Evolutionary conservation across 2,329 filamentous ascomycete species (phyloP), one percentile per base, ranked within the genome.

Genomic region (Claviceps pusilla): DNA sequence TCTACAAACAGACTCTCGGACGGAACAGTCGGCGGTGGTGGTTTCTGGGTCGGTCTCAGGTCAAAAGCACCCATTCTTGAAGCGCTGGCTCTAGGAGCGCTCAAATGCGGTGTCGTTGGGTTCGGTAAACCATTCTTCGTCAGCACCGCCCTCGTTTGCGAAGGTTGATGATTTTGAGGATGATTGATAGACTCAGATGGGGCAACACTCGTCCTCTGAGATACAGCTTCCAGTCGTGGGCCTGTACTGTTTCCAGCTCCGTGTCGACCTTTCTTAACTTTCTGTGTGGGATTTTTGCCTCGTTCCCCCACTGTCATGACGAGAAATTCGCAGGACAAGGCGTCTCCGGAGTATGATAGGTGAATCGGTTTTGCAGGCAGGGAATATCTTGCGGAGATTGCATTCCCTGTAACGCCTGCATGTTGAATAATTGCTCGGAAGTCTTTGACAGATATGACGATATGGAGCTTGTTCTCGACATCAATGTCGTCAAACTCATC

Each of bases 401-500:
- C 76, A n/a, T 79, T 81, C 52, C 81, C 80, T 6, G 83, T 76
- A 29, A 82, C 80, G 29, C 83, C 83, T 10, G 87, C 86, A 67
- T 91, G 87, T 39, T 82, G 78, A 52, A 89, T 80, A 53, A 90
- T 87, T 39, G 86, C 83, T 51, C 86, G 83, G 66, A 90, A 90
- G 67, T 91, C 87, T 62, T 88, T 89, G 63, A 91, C 86, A 60
- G 82, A 87, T 63, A 90, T 86, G 56, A 88, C 79, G 61, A 89
- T 86, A 63, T 89, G 87, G 55, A 89, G 76, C 51, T 84, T 83
- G 56, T 87, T 81, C 63, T 89, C 82, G 35, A 88, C 82, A 28
- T 79, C 74, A 57, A 90, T 87, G 52, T 84, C 78, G 55, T 87
- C 82, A 62, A 91, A 91, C 60, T 90, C 86, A 55, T 85, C 79